A percentile compares a stretch with the other conserved stretches of the same genome.
These are phyloP conservation scores for Talaromyces proteolyticus DNA, from an alignment of 495 filamentous ascomycete genomes.

Conservation along the genomic window DNA sequence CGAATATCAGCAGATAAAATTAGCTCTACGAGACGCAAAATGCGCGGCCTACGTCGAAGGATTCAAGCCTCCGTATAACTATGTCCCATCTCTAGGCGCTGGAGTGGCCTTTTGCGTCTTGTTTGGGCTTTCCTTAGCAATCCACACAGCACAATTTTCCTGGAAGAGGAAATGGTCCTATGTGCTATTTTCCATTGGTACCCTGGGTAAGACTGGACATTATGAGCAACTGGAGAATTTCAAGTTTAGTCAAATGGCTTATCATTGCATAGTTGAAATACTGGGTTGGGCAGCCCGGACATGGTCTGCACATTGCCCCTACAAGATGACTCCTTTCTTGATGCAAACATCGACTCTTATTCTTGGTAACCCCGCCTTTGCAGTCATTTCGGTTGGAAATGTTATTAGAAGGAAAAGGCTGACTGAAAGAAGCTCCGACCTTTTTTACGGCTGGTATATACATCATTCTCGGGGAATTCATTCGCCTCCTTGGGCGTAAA, in stretches of 20 bases:
- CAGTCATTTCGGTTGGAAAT: too few species aligned
- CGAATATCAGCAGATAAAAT: too few species aligned
- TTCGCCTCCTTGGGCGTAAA: slow-evolving; percentile 45
- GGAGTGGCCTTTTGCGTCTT: slow-evolving; percentile 49
- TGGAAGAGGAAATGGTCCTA: slow-evolving; percentile 52
- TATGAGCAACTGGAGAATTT: neutral
- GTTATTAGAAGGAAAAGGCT: neutral
- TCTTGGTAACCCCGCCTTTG: slow-evolving; percentile 47
- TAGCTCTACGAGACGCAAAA: too few species aligned
- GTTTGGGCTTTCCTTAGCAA: slow-evolving; percentile 45
- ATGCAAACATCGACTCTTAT: slow-evolving; percentile 60
- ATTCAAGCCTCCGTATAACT: slow-evolving; percentile 41
- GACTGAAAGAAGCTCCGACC: slow-evolving; percentile 36
- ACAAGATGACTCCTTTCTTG: slow-evolving; percentile 47
- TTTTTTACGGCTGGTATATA: slow-evolving; percentile 62
- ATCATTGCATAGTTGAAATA: slow-evolving; percentile 40
- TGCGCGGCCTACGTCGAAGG: slow-evolving; percentile 23
- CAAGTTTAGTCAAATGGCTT: slow-evolving; percentile 1
- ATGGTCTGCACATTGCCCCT: slow-evolving; percentile 50
- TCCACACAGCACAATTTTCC: slow-evolving; percentile 42
- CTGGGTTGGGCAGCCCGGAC: slow-evolving; percentile 56
- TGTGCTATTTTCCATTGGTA: slow-evolving; percentile 41
- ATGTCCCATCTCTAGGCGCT: slow-evolving; percentile 46
- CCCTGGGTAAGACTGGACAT: slow-evolving; percentile 35
- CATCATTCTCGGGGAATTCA: slow-evolving; percentile 52